Evolutionary conservation across 2,329 filamentous ascomycete species (phyloP).

Genomic region (Penicillium sp.): DNA sequence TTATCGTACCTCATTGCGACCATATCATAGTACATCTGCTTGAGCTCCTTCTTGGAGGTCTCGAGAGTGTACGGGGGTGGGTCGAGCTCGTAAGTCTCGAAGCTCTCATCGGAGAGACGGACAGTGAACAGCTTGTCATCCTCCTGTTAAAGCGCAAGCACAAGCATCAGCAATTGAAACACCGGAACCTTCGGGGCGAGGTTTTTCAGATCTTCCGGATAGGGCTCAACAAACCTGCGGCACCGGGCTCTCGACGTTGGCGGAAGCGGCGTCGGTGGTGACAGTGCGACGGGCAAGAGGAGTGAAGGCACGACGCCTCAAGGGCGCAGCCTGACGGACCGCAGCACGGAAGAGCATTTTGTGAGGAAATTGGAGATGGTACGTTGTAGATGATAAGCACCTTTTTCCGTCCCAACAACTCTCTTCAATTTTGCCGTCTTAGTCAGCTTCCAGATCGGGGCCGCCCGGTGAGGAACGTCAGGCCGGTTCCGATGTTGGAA

Average conservation of each 20-base stretch:
- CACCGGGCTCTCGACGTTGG: constrained; percentile 74
- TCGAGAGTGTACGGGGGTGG: constrained; percentile 88
- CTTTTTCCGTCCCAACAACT: constrained; percentile 11
- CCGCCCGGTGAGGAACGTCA: constrained; percentile 28
- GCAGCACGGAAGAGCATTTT: constrained; percentile 71
- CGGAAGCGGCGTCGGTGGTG: constrained; percentile 91
- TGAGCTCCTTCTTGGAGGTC: constrained; percentile 95
- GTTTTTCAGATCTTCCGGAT: constrained; percentile 20
- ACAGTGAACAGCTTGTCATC: constrained; percentile 92
- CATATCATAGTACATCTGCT: constrained; percentile 99
- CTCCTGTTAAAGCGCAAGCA: constrained; percentile 55
- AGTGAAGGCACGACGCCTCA: constrained; percentile 49
- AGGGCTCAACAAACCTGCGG: constrained; percentile 59
- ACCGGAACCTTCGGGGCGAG: constrained; percentile 41
- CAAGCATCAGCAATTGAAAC: constrained; percentile 21
- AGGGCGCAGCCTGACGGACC: constrained; percentile 58
- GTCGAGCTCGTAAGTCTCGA: constrained; percentile 99
- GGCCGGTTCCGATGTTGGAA: background rate
- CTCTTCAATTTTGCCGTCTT: constrained; percentile 32
- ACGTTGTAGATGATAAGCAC: constrained; percentile 14
- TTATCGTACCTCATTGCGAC: constrained; percentile 76
- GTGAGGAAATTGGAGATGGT: constrained; percentile 31
- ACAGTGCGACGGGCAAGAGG: constrained; percentile 66
- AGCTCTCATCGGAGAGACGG: constrained; percentile 94
- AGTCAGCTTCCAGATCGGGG: constrained; percentile 28